Evolutionary conservation across 371 early-diverging fungal genomes (phyloP).

Genomic region (Rozella allomycis): DNA sequence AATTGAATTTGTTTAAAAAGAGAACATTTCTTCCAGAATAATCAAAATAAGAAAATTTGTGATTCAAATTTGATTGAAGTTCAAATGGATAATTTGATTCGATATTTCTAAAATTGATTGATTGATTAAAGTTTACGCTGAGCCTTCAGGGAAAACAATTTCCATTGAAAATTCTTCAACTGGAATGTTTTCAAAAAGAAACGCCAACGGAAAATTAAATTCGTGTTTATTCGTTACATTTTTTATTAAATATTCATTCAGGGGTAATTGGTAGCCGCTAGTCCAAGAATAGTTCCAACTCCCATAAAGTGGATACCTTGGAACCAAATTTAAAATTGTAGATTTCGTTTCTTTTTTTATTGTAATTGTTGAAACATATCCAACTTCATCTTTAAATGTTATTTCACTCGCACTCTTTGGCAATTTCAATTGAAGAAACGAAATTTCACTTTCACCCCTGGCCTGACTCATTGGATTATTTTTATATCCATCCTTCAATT

Average conservation of each 20-base stretch:
- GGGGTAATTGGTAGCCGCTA: conserved; percentile 63
- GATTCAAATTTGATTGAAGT: background rate
- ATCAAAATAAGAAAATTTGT: background rate
- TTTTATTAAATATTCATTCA: conserved; percentile 26
- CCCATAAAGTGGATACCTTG: conserved; percentile 81
- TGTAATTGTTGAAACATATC: conserved; percentile 84
- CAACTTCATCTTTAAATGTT: conserved; percentile 78
- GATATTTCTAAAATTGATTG: no score
- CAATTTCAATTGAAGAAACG: conserved; percentile 22
- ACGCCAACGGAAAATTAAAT: conserved; percentile 44
- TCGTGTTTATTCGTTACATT: conserved; percentile 16
- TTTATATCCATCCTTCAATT: conserved; percentile 44
- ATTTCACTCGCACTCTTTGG: conserved; percentile 45
- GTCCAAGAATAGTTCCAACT: conserved; percentile 88
- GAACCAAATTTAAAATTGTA: conserved; percentile 42
- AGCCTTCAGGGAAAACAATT: conserved; percentile 78
- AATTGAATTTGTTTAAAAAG: background rate
- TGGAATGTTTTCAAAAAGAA: conserved; percentile 34
- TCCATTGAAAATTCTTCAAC: conserved; percentile 40
- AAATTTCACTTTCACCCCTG: conserved; percentile 35
- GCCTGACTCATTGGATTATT: conserved; percentile 10
- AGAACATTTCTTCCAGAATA: background rate
- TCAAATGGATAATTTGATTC: background rate
- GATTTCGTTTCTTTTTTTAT: conserved; percentile 20
- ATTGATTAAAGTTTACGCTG: conserved; percentile 36